A percentile compares a stretch with the other conserved stretches of the same genome.
These are phyloP conservation scores for Collariella sp. DNA, from an alignment of 495 filamentous ascomycete genomes.

Conservation along the genomic window DNA sequence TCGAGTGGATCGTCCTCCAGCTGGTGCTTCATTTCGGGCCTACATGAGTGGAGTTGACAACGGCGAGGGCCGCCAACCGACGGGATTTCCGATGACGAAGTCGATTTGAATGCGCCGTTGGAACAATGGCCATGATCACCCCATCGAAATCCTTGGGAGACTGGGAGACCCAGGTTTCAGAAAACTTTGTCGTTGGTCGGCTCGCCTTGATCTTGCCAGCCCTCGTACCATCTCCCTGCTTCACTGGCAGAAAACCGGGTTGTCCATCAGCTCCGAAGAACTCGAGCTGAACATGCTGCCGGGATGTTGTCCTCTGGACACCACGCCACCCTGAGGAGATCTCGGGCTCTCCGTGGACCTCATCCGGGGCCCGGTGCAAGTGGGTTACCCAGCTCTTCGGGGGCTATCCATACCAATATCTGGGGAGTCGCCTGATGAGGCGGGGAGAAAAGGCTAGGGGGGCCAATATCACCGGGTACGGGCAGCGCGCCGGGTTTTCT, in stretches of 20 bases:
- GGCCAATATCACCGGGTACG: not conserved
- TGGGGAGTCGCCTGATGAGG: not conserved
- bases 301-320: too few relatives aligned
- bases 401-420: too few relatives aligned
- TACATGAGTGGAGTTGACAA: too few relatives aligned
- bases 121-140: not conserved
- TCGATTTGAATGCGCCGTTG: not conserved
- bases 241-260: too few relatives aligned
- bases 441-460: not conserved
- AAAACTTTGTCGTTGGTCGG: not conserved
- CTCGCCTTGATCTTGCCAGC: not conserved
- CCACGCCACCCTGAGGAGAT: too few relatives aligned
- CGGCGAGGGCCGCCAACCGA: not conserved
- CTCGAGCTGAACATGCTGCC: too few relatives aligned
- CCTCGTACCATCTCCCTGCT: too few relatives aligned
- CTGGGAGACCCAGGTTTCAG: not conserved
- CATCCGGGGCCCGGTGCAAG: too few relatives aligned
- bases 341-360: too few relatives aligned
- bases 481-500: not conserved
- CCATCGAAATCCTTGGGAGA: not conserved
- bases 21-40: not conserved
- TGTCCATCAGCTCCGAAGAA: too few relatives aligned
- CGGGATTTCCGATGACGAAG: not conserved
- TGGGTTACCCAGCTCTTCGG: too few relatives aligned
- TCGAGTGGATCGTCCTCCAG: not conserved